A percentile compares a stretch with the other conserved stretches of the same genome.
These are phyloP conservation scores for Eimeria acervulina DNA, from an alignment of 169 alveolate species.

Conservation along the genomic window DNA sequence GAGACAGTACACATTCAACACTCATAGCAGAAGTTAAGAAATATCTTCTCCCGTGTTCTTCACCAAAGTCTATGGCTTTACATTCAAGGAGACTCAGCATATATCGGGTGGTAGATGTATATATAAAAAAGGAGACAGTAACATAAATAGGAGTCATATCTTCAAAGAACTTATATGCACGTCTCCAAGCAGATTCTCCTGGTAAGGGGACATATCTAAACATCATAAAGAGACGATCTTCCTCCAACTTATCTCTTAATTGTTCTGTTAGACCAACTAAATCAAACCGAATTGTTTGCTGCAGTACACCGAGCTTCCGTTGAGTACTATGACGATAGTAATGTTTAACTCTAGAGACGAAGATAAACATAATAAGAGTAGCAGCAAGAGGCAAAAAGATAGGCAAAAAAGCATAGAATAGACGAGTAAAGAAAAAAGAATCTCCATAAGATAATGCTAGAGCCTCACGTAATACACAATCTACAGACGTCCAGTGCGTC, in stretches of 20 bases:
- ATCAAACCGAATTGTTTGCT: slow-evolving; percentile 86
- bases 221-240: slow-evolving; percentile 90
- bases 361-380: slow-evolving; percentile 86
- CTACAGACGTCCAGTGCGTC: slow-evolving; percentile 86
- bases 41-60: slow-evolving; percentile 83
- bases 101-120: slow-evolving; percentile 88
- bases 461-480: slow-evolving; percentile 88
- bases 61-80: slow-evolving; percentile 86
- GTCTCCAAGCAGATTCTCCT: slow-evolving; percentile 85
- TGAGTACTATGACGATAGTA: slow-evolving; percentile 73
- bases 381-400: slow-evolving; percentile 86
- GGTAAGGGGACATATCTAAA: slow-evolving; percentile 89
- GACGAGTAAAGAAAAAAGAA: slow-evolving; percentile 88
- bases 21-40: slow-evolving; percentile 90
- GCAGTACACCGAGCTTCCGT: slow-evolving; percentile 81
- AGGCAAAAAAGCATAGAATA: slow-evolving; percentile 87
- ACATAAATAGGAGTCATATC: slow-evolving; percentile 93
- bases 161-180: slow-evolving; percentile 88
- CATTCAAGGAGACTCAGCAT: slow-evolving; percentile 92
- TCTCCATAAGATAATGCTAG: slow-evolving; percentile 86
- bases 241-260: slow-evolving; percentile 86
- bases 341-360: slow-evolving; percentile 83
- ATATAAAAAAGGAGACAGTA: slow-evolving; percentile 90
- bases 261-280: slow-evolving; percentile 84
- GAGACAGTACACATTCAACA: slow-evolving; percentile 88